Evolutionary conservation across 352 stramenopile species (phyloP).

Genomic region (Plasmopara halstedii): DNA sequence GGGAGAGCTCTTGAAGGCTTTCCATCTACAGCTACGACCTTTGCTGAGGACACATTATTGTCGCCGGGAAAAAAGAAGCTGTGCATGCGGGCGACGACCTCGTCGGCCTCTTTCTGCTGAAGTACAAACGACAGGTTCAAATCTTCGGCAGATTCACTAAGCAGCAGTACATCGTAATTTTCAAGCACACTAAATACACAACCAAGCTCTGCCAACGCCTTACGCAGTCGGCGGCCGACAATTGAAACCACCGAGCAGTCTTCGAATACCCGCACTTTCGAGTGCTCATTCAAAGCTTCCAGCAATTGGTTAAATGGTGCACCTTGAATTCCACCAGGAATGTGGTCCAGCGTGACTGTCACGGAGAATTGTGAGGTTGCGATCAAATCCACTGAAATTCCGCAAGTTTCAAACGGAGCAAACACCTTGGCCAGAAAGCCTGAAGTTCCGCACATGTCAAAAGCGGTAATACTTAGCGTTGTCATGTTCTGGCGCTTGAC

Average conservation of each 20-base stretch:
- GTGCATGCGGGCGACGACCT: constrained; percentile 77
- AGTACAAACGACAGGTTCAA: constrained; percentile 88
- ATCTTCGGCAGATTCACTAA: constrained; percentile 84
- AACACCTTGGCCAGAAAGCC: constrained; percentile 87
- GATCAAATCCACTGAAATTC: constrained; percentile 85
- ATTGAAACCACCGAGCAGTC: constrained; percentile 84
- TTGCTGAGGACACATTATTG: constrained; percentile 3
- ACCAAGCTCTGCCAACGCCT: constrained; percentile 71
- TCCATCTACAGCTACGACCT: not conserved
- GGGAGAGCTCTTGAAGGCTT: constrained; percentile 7
- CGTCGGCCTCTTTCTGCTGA: constrained; percentile 67
- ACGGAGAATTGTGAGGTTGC: constrained; percentile 87
- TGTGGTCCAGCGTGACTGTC: constrained; percentile 82
- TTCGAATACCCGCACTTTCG: constrained; percentile 67
- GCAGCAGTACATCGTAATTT: constrained; percentile 76
- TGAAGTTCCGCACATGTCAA: constrained; percentile 79
- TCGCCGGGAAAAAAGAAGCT: constrained; percentile 54
- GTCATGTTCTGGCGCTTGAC: constrained; percentile 81
- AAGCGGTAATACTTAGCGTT: constrained; percentile 82
- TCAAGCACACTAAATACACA: constrained; percentile 82
- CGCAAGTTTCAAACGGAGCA: constrained; percentile 71
- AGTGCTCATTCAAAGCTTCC: constrained; percentile 55
- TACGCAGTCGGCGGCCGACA: constrained; percentile 71
- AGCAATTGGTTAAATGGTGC: constrained; percentile 62
- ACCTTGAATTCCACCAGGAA: constrained; percentile 67